Percentiles rank a stretch among this genome's conserved stretches.
These are phyloP conservation scores for Sistotremastrum niveocremeum DNA, from an alignment of 768 basidiomycete genomes.

Conservation along the genomic window DNA sequence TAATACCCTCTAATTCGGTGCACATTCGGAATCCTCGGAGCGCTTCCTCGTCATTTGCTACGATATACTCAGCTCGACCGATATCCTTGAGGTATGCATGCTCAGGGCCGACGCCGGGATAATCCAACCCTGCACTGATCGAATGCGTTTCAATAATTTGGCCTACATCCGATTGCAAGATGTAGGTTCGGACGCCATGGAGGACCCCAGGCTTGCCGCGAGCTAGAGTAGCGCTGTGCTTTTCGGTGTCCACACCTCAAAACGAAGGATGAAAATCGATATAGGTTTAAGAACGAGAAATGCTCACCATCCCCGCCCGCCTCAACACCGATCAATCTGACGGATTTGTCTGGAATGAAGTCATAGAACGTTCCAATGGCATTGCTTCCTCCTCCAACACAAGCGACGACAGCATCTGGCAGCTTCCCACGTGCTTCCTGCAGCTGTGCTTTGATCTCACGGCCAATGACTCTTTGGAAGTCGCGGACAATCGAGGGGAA, in stretches of 20 bases:
- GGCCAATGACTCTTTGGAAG: slow-evolving; percentile 90
- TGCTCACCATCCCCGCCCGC: slow-evolving; percentile 86
- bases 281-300: neutral
- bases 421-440: slow-evolving; percentile 62
- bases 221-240: slow-evolving; percentile 87
- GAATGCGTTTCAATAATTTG: slow-evolving; percentile 98
- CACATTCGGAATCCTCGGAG: slow-evolving; percentile 83
- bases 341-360: slow-evolving; percentile 79
- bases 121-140: slow-evolving; percentile 90
- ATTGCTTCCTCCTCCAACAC: slow-evolving; percentile 95
- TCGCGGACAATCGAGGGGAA: slow-evolving; percentile 99
- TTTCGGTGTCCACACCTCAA: slow-evolving; percentile 65
- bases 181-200: slow-evolving; percentile 91
- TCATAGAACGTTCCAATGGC: slow-evolving; percentile 97
- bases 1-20: slow-evolving; percentile 93
- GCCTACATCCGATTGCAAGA: slow-evolving; percentile 76
- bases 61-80: slow-evolving; percentile 84
- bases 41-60: slow-evolving; percentile 88
- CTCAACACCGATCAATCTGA: slow-evolving; percentile 86
- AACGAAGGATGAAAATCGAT: neutral
- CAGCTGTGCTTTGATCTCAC: slow-evolving; percentile 87
- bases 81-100: slow-evolving; percentile 96
- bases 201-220: slow-evolving; percentile 88
- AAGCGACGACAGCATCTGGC: slow-evolving; percentile 89
- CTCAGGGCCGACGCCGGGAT: slow-evolving; percentile 96